phyloP scores from a whole-genome alignment of 2,329 filamentous ascomycete genomes.

The Epichloe typhina region DNA sequence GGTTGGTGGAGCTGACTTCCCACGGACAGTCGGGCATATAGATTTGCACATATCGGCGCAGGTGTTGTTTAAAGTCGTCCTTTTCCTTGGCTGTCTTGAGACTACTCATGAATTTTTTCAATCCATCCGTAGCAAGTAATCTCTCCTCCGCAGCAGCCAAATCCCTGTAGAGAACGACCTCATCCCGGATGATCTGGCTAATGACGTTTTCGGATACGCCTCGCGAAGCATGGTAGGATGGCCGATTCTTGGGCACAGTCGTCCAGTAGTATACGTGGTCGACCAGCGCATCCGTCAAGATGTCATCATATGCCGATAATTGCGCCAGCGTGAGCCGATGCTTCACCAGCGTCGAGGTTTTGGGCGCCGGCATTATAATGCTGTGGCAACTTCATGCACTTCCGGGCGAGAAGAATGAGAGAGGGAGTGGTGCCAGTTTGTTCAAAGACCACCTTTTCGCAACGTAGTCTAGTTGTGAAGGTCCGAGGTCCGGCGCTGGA shows the following conservation, averaged over 20 bases:
- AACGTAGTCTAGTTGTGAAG: background rate
- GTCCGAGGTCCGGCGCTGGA: background rate
- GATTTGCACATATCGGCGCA: conserved; percentile 83
- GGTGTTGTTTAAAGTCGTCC: conserved; percentile 72
- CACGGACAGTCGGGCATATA: conserved; percentile 91
- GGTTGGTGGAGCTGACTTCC: conserved; percentile 82
- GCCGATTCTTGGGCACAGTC: conserved; percentile 84
- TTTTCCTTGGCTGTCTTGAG: conserved; percentile 67
- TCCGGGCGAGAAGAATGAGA: background rate
- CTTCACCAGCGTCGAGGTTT: conserved; percentile 29
- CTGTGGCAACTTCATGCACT: background rate
- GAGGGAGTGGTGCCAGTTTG: background rate
- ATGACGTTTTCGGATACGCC: conserved; percentile 57
- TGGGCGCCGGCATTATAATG: conserved; percentile 23
- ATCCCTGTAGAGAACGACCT: conserved; percentile 66
- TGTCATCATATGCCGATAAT: conserved; percentile 86
- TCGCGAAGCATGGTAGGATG: conserved; percentile 72
- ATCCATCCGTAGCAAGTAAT: conserved; percentile 57
- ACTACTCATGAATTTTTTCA: conserved; percentile 55
- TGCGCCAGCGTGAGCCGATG: conserved; percentile 73
- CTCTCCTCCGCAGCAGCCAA: conserved; percentile 55
- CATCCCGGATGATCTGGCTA: conserved; percentile 43
- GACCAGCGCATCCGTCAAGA: conserved; percentile 86
- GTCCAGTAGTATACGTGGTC: conserved; percentile 98
- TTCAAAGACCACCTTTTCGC: background rate